A percentile compares a stretch with the other conserved stretches of the same genome.
phyloP scores from a whole-genome alignment of 257 asterid genomes.

The Jasminum sambac region DNA sequence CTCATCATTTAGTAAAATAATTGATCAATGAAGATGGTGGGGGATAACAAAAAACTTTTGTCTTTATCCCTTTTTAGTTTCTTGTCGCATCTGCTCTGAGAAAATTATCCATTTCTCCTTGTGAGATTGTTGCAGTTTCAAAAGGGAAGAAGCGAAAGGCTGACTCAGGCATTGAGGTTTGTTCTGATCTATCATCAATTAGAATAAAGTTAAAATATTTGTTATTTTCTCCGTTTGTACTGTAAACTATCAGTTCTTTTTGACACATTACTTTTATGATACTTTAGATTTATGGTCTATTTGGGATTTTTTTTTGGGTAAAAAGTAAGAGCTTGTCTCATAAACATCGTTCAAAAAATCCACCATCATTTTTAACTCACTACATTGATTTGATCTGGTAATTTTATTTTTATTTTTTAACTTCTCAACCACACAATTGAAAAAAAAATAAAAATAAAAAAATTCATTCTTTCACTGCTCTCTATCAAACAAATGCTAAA shows the following conservation, averaged over 20 bases:
- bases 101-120: conserved; percentile 20
- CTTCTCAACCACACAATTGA: no score
- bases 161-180: conserved; percentile 72
- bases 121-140: conserved; percentile 55
- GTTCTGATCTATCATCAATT: conserved; percentile 24
- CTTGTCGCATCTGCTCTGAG: conserved; percentile 13
- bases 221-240: neutral
- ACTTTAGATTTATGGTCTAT: neutral
- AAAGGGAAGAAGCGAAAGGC: conserved; percentile 83
- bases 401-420: no score
- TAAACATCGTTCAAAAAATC: no score
- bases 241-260: neutral
- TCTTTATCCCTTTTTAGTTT: conserved; percentile 5
- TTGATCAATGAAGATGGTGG: neutral
- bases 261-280: conserved; percentile 1
- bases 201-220: neutral
- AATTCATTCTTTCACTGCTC: no score
- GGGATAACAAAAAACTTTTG: conserved; percentile 1
- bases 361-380: no score
- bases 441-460: no score
- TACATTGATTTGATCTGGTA: no score
- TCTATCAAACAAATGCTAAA: no score
- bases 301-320: no score
- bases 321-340: no score
- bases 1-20: conserved; percentile 6